Base-by-base conservation (phyloP, 148 eudicot species). In the Chenopodium suecicum region DNA sequence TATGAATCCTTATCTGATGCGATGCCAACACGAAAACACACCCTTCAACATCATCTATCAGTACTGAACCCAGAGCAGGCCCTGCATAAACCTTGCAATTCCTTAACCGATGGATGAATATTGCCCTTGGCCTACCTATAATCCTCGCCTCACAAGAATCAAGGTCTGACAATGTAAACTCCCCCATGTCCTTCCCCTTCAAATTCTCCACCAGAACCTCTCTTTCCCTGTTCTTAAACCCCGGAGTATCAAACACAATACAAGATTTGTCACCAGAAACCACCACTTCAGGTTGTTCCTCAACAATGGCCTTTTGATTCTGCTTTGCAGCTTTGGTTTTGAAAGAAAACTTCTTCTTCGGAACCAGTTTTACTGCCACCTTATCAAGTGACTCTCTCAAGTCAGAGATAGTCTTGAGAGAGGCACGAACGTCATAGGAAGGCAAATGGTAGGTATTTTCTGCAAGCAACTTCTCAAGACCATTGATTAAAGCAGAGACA, bases 1-100 rank as follows among this genome's bases (percentile, higher is more conserved):
- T 87, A 88, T 93, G 98, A 83, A 93, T 86, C 92, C 98, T 88
- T 41, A 94, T 93, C 81, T 94, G 98, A 83, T 94, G 98, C 12
- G 97, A 94, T 0, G 97, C 97, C 87, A 94, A 73, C 72, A 91
- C 87, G 48, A 93, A 90, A 23, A 89, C 86, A 82, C 93, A 91
- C 14, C 77, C 89, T 63, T 90, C 92, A 63, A 84, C 98, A 69
- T 88, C 95, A 79, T 93, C 98, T 25, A 94, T 91, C 89, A 94
- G 82, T 75, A 89, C 87, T 17, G 98, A 94, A 22, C 98, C 98
- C 75, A 86, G 62, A 10, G 89, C 90, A 3, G 95, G 92, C 44
- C 98, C 98, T 0, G 78, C 84, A 81, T 89, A 91, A 29, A 94
- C 88, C 78, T 81, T 93, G 73, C 97, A 94, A 82, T 91, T 84